Evolutionary conservation across 208 protist species (phyloP), one percentile per base, ranked within the genome.

Genomic region (Wallacemonas sp.): DNA sequence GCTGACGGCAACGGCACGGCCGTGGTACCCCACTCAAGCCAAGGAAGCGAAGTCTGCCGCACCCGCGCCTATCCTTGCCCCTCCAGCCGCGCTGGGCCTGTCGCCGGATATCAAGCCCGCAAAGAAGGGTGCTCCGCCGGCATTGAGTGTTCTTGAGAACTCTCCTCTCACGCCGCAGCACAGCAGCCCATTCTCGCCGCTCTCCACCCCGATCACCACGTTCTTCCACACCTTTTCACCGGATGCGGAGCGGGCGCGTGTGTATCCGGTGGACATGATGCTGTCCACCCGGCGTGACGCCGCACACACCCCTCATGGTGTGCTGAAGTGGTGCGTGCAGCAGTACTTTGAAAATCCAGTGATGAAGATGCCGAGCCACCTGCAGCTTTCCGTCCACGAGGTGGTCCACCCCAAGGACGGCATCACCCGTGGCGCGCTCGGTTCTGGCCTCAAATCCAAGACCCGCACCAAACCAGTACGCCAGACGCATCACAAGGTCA

Each of bases 241-340:
- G 19, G 61, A 66, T 17, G 89, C 89, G 9, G 79, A 69, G 27
- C 64, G 53, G 19, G 63, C 24, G 30, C 63, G 77, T 1, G 73
- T 86, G 24, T 95, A 95, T 57, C 78, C 89, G 21, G 36, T 87
- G 24, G 81, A 87, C 37, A 92, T 92, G 89, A 93, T 92, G 59
- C 60, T 89, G 64, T 91, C 83, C 4, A 76, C 81, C 8, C 86
- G 89, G 32, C 71, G 76, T 21, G 86, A 93, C 62, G 85, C 86
- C 19, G 84, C 89, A 21, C 89, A 95, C 76, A 95, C 89, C 33
- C 89, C 89, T 17, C 83, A 91, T 58, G 86, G 89, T 10, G 84
- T 95, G 27, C 71, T 95, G 30, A 60, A 68, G 34, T 95, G 89
- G 89, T 85, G 73, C 32, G 73, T 92, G 62, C 72, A 72, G 37